These are phyloP conservation scores for Curvularia verruculosa DNA, from an alignment of 2,329 filamentous ascomycete genomes.

Conservation along the genomic window DNA sequence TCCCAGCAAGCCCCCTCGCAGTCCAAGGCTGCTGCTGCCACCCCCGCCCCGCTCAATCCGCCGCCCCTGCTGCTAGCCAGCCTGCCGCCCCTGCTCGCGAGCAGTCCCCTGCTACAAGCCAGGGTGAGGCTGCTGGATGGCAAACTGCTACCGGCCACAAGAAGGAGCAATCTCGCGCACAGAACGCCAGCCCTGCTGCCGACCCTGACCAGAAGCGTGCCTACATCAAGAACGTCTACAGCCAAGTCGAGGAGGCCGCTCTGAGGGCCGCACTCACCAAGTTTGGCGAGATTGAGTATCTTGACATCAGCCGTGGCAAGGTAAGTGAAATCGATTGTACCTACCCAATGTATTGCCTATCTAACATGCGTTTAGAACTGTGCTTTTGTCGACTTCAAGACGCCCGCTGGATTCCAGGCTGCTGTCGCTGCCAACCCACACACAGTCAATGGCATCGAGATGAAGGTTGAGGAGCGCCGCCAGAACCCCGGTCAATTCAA, in stretches of 20 bases:
- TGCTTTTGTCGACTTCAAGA: constrained; percentile 93
- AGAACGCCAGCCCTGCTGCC: constrained; percentile 64
- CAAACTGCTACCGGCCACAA: constrained; percentile 81
- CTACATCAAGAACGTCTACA: constrained; percentile 95
- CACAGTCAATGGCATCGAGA: constrained; percentile 78
- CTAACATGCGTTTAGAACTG: constrained; percentile 71
- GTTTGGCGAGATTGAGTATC: constrained; percentile 69
- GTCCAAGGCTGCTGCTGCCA: constrained; percentile 34
- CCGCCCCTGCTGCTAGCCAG: constrained; percentile 36
- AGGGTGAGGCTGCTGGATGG: constrained; percentile 75
- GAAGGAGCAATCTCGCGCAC: constrained; percentile 80
- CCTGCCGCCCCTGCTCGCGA: constrained; percentile 45
- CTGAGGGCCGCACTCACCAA: constrained; percentile 73
- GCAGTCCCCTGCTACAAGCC: constrained; percentile 45
- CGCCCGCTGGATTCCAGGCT: constrained; percentile 78
- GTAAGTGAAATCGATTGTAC: constrained; percentile 57
- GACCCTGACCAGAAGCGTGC: constrained; percentile 81
- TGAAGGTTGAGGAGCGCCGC: constrained; percentile 88
- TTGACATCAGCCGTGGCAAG: constrained; percentile 73
- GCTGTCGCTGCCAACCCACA: constrained; percentile 86
- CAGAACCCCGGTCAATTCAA: constrained; percentile 54
- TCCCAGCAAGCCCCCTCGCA: constrained; percentile 43
- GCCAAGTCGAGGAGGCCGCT: constrained; percentile 78
- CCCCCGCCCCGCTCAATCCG: constrained; percentile 43
- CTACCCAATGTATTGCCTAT: background rate